Evolutionary conservation across 495 filamentous ascomycete species (phyloP).

Genomic region (Aspergillus carlsbadensis): DNA sequence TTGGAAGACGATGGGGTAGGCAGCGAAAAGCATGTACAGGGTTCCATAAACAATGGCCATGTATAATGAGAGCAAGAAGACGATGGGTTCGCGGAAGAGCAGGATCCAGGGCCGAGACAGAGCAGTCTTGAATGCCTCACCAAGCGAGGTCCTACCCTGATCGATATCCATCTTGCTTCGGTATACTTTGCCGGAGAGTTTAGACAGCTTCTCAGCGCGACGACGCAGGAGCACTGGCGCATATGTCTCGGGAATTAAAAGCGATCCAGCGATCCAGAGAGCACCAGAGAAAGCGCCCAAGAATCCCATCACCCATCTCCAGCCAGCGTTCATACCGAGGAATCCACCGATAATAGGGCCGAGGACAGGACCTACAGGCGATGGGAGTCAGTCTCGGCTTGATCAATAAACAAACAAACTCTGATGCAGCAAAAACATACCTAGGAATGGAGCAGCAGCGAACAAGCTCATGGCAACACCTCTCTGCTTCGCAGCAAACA

Average conservation of each 20-base stretch:
- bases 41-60: constrained; percentile 75
- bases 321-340: constrained; percentile 56
- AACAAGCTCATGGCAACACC: constrained; percentile 66
- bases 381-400: constrained; percentile 2
- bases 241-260: constrained; percentile 63
- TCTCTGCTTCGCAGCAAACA: constrained; percentile 63
- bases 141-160: constrained; percentile 37
- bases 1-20: constrained; percentile 76
- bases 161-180: constrained; percentile 46
- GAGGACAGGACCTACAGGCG: constrained; percentile 55
- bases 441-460: constrained; percentile 66
- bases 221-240: constrained; percentile 56
- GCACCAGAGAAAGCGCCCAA: constrained; percentile 49
- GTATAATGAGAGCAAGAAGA: constrained; percentile 66
- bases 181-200: constrained; percentile 58
- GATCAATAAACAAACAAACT: not conserved
- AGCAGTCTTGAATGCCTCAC: constrained; percentile 42
- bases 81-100: constrained; percentile 56
- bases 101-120: constrained; percentile 52
- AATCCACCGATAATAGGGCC: constrained; percentile 63
- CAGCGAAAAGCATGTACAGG: constrained; percentile 82
- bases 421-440: constrained; percentile 7
- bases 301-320: constrained; percentile 68
- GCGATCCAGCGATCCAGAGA: constrained; percentile 53
- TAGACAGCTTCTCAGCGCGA: constrained; percentile 51